Evolutionary conservation across 2,329 filamentous ascomycete genomes (phyloP).

Genomic region (Kalmusia sp.): DNA sequence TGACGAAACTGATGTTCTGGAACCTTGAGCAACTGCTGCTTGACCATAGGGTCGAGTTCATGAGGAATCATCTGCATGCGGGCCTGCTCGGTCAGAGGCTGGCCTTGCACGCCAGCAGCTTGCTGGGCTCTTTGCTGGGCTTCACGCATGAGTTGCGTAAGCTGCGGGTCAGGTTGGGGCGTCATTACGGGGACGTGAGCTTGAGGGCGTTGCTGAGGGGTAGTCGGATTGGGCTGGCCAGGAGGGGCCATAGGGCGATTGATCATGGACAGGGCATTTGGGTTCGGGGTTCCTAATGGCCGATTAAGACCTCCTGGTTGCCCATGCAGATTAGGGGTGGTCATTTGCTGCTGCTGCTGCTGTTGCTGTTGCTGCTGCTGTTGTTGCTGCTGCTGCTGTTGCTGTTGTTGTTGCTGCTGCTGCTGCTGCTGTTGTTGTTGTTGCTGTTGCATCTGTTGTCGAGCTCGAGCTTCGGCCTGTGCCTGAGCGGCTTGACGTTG

Average conservation of each 20-base stretch:
- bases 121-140: conserved; percentile 42
- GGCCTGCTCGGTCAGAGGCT: conserved; percentile 38
- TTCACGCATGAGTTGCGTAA: conserved; percentile 41
- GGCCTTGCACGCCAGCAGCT: conserved; percentile 32
- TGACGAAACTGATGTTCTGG: conserved; percentile 43
- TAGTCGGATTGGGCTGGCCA: conserved; percentile 47
- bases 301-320: conserved; percentile 56
- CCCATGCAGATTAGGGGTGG: conserved; percentile 37
- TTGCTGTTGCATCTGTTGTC: conserved; percentile 32
- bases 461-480: conserved; percentile 38
- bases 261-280: conserved; percentile 58
- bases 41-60: conserved; percentile 36
- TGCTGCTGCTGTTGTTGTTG: conserved; percentile 44
- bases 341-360: conserved; percentile 32
- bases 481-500: conserved; percentile 45
- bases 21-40: conserved; percentile 42
- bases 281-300: conserved; percentile 49
- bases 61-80: conserved; percentile 42
- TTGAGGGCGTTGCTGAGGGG: conserved; percentile 45
- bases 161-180: conserved; percentile 37
- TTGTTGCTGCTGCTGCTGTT: conserved; percentile 47
- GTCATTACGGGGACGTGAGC: conserved; percentile 45
- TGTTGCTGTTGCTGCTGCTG: conserved; percentile 41
- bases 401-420: conserved; percentile 40
- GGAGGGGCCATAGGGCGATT: conserved; percentile 57